These are phyloP conservation scores for Monosporozyma aerobia DNA, from an alignment of 805 yeast genomes.

Conservation along the genomic window DNA sequence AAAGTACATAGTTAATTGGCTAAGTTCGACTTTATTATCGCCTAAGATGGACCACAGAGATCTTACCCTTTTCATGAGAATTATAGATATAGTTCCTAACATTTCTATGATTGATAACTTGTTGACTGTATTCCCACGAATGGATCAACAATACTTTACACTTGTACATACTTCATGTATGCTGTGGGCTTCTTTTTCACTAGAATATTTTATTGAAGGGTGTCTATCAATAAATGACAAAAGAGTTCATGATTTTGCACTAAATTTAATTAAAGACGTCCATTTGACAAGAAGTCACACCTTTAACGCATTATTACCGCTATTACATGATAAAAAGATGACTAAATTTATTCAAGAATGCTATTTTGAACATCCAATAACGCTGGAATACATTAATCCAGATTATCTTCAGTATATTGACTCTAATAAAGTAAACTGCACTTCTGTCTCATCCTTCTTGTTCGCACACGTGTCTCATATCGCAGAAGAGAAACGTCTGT, in stretches of 20 bases:
- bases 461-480: background rate
- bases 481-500: background rate
- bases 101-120: conserved; percentile 13
- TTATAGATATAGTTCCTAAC: conserved; percentile 11
- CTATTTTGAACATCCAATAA: background rate
- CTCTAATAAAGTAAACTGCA: background rate
- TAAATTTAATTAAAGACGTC: background rate
- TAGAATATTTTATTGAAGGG: background rate
- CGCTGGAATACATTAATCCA: background rate
- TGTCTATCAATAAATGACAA: background rate
- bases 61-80: conserved; percentile 10
- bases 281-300: background rate
- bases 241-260: background rate
- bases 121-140: conserved; percentile 3
- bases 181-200: background rate
- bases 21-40: conserved; percentile 19
- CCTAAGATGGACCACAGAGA: conserved; percentile 10
- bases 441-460: background rate
- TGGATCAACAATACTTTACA: background rate
- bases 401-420: background rate
- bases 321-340: background rate
- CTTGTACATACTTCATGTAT: background rate
- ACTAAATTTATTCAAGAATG: background rate
- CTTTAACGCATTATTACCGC: background rate
- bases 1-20: conserved; percentile 16